Base-by-base conservation (phyloP, 2,329 filamentous ascomycete species). In the Verticillium isaacii region DNA sequence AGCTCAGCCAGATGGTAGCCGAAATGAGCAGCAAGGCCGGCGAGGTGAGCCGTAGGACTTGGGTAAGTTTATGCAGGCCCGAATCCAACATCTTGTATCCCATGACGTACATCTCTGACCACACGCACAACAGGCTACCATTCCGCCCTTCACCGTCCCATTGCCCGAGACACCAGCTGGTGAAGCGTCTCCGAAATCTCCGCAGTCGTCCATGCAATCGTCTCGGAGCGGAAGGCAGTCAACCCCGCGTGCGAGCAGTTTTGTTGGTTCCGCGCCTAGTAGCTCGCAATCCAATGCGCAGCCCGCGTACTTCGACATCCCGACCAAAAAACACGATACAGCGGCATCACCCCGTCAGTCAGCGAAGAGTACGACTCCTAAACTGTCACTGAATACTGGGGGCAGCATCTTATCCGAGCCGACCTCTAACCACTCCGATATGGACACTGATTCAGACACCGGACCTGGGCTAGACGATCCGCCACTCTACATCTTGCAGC, bases 21-120 rank as follows among this genome's bases (percentile, higher is more conserved):
- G 92, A 97, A 73, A 96, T 97, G 82, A 89, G 96, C 72, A 88
- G 87, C 72, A 88, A 91, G 70, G 93, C 93, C 55, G 92, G 90
- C 19, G 87, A 92, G 71, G 90, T 94, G 52, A 96, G 91, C 77
- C 86, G 92, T 60, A 88, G 88, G 71, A 90, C 87, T 71, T 86
- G 86, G 80, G 90, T 91, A 82, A 77, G 87, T 74, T 32, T 23
- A 36, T 17, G 32, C 17, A 50, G 19, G 11, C 15, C 37, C 17
- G 25, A 58, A 12, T 4, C 36, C 14, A 58, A 25, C 25, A 34
- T 11, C 12, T 23, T 17, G 19, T 5, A 12, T 57, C 17, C 23
- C 34, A 41, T 39, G 32, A 32, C 37, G 25, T 54, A 5, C n/a
- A 15, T 39, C n/a, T 12, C n/a, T 55, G 37, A 55, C 60, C 54